These are phyloP conservation scores for Linum lewisii DNA, from an alignment of 345 rosid species.

Conservation along the genomic window DNA sequence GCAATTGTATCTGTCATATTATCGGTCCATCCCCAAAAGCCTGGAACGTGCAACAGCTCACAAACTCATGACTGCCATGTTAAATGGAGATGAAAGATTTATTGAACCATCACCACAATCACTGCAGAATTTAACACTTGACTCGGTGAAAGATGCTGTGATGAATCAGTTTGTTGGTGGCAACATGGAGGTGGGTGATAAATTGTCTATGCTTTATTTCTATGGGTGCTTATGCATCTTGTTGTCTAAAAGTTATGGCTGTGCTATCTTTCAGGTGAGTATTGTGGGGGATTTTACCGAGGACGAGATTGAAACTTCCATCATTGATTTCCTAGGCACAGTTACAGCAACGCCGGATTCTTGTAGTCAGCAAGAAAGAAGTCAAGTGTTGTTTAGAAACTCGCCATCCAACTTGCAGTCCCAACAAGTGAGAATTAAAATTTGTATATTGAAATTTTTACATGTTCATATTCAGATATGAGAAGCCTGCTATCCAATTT, in stretches of 20 bases:
- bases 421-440: constrained; percentile 58
- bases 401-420: constrained; percentile 62
- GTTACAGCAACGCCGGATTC: constrained; percentile 52
- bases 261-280: constrained; percentile 55
- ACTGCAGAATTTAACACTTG: constrained; percentile 58
- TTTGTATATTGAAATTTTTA: constrained; percentile 11
- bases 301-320: constrained; percentile 76
- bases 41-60: constrained; percentile 98
- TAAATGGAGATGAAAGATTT: constrained; percentile 94
- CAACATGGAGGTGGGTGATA: constrained; percentile 79
- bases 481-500: not conserved
- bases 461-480: not conserved
- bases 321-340: constrained; percentile 90
- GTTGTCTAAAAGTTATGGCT: constrained; percentile 5
- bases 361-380: constrained; percentile 24
- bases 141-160: constrained; percentile 78
- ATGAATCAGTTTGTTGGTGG: constrained; percentile 91
- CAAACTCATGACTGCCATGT: constrained; percentile 95
- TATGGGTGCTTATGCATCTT: constrained; percentile 6
- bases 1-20: constrained; percentile 84
- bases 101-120: constrained; percentile 89
- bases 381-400: constrained; percentile 59
- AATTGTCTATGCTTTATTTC: constrained; percentile 1
- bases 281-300: constrained; percentile 90
- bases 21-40: constrained; percentile 96